These are phyloP conservation scores for Claviceps spartinae DNA, from an alignment of 2,329 filamentous ascomycete genomes.

Conservation along the genomic window DNA sequence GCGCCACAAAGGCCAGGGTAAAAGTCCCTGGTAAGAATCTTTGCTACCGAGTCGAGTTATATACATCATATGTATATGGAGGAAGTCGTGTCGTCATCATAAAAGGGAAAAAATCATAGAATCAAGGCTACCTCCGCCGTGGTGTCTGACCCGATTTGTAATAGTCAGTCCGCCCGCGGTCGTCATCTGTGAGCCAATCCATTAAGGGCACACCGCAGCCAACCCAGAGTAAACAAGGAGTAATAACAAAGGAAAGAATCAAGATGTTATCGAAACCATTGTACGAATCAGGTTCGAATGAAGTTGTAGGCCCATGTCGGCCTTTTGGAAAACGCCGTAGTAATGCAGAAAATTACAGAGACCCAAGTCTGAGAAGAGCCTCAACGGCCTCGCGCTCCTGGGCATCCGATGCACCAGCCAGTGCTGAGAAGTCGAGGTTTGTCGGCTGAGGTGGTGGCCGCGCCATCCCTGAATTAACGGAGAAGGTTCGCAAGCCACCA, in stretches of 20 bases:
- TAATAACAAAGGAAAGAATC: background rate
- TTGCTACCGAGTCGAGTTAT: background rate
- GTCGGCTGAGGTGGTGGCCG: constrained; percentile 38
- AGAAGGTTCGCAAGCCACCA: constrained; percentile 34
- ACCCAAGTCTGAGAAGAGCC: constrained; percentile 68
- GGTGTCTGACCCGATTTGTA: constrained; percentile 17
- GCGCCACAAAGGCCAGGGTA: background rate
- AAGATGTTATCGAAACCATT: background rate
- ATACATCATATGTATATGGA: background rate
- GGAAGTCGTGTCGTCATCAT: constrained; percentile 22
- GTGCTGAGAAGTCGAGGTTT: constrained; percentile 37
- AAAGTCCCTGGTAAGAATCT: no score
- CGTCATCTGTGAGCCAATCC: constrained; percentile 3
- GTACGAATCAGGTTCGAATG: constrained; percentile 1
- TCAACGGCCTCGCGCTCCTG: constrained; percentile 74
- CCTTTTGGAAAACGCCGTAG: constrained; percentile 4
- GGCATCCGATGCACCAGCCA: constrained; percentile 43
- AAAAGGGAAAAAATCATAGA: constrained; percentile 11
- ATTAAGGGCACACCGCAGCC: background rate
- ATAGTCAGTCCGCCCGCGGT: constrained; percentile 4
- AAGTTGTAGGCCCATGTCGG: background rate
- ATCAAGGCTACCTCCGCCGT: constrained; percentile 20
- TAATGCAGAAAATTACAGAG: constrained; percentile 44
- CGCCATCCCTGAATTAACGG: constrained; percentile 37
- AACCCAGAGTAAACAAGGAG: background rate